Evolutionary conservation across 2,329 filamentous ascomycete genomes (phyloP), one percentile per base, ranked within the genome.

Genomic region (Nothophoma quercina): DNA sequence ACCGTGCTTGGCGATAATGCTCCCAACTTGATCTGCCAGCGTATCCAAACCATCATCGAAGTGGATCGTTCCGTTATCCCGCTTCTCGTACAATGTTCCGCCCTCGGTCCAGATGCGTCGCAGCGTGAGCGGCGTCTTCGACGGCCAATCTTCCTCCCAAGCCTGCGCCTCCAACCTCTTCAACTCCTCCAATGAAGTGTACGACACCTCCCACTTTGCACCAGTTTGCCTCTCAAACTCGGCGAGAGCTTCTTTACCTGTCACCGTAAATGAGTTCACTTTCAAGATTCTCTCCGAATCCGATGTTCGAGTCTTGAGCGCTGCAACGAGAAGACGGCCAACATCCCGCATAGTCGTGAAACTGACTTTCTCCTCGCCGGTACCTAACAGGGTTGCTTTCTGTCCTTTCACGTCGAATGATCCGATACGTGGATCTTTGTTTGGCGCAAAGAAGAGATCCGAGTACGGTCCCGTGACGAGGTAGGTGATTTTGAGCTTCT

Each of bases 261-360:
- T 89, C 2, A 83, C 81, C 0, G 87, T 86, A 59, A 90, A 91
- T 0, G 88, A 90, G 64, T 90, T 88, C 1, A 91, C 85, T 51
- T 84, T 87, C 26, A 91, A 73, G 0, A 83, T 81, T 45, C 82
- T 80, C 78, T 0, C 83, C 78, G 5, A 72, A 77, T 8, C 80
- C 71, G 2, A 10, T 0, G 49, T 38, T 5, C 85, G 83, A 51
- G 86, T 82, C 13, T 77, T 78, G 12, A 91, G 78, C 0, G 86
- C 81, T 0, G 84, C 84, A 1, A 85, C 83, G 1, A 90, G 80
- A 19, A 88, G 80, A 48, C 83, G 85, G 4, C 88, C 88, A 8
- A 90, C 87, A 63, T 92, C 89, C 18, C 78, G 76, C 84, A 89
- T 89, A 2, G 85, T 88, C 2, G 86, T 90, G 62, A 92, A 83